A percentile compares a stretch with the other conserved stretches of the same genome.
Evolutionary conservation across 805 yeast species (phyloP).

Genomic region (Wickerhamomyces mucosus): DNA sequence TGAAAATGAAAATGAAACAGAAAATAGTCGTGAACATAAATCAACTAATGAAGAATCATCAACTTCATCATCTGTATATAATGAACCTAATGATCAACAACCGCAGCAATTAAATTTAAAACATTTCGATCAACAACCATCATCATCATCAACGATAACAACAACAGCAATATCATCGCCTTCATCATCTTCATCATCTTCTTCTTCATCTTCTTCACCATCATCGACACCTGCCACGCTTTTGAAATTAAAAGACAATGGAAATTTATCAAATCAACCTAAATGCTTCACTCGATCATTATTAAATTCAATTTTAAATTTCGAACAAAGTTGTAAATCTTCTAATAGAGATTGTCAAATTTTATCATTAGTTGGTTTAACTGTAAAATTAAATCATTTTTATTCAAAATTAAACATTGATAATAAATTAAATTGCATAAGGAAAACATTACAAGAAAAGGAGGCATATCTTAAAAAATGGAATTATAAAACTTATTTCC

Average conservation of each 20-base stretch:
- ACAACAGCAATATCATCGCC: constrained; percentile 1
- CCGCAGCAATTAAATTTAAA: too few species aligned
- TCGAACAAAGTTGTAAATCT: constrained; percentile 10
- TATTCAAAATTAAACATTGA: constrained; percentile 8
- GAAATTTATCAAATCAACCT: constrained; percentile 1
- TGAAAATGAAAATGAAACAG: too few species aligned
- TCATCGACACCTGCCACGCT: neutral
- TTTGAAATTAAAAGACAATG: neutral
- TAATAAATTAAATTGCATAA: too few species aligned
- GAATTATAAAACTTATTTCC: constrained; percentile 34
- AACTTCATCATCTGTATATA: too few species aligned
- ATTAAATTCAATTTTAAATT: constrained; percentile 13
- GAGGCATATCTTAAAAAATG: constrained; percentile 26
- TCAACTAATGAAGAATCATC: too few species aligned
- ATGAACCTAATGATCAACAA: too few species aligned
- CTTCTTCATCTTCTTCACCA: constrained; percentile 1
- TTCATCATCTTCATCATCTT: constrained; percentile 3
- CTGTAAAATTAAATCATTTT: constrained; percentile 12
- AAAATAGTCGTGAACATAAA: too few species aligned
- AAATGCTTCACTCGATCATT: constrained; percentile 12
- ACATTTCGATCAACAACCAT: too few species aligned
- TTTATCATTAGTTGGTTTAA: constrained; percentile 9
- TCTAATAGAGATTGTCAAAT: constrained; percentile 4
- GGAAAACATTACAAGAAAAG: constrained; percentile 2
- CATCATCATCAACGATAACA: constrained; percentile 2